A percentile compares a stretch with the other conserved stretches of the same genome.
phyloP scores from a whole-genome alignment of 2,329 filamentous ascomycete genomes.

The Diaporthe batatas region DNA sequence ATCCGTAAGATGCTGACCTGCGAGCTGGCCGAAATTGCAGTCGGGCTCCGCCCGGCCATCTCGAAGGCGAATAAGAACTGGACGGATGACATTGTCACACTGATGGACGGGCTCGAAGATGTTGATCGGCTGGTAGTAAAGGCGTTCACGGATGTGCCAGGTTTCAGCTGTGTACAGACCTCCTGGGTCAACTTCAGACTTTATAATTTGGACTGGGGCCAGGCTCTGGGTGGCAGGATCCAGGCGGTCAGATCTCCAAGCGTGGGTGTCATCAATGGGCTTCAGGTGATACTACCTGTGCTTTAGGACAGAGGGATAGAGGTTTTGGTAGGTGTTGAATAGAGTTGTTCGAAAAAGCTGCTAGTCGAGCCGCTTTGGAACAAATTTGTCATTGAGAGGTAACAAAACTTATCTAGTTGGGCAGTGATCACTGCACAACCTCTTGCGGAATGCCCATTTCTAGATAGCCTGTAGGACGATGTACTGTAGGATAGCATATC shows the following conservation, averaged over 20 bases:
- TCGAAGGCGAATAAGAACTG: slow-evolving; percentile 50
- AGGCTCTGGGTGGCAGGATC: neutral
- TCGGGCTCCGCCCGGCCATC: slow-evolving; percentile 51
- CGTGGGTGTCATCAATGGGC: neutral
- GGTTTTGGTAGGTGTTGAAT: slow-evolving; percentile 51
- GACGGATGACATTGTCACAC: slow-evolving; percentile 48
- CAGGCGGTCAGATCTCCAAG: neutral
- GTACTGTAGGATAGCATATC: neutral
- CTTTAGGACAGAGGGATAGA: neutral
- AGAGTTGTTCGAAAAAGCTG: slow-evolving; percentile 47
- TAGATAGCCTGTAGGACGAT: neutral
- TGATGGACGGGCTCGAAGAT: slow-evolving; percentile 51
- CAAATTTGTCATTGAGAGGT: slow-evolving; percentile 39
- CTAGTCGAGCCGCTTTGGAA: slow-evolving; percentile 49
- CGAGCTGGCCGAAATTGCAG: slow-evolving; percentile 51
- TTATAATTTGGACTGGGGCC: neutral
- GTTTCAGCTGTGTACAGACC: neutral
- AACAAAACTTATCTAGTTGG: neutral
- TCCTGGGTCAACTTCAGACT: slow-evolving; percentile 1
- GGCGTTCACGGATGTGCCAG: neutral
- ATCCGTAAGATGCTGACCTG: slow-evolving; percentile 50
- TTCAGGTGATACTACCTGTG: slow-evolving; percentile 1
- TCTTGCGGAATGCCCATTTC: neutral
- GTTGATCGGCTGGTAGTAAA: slow-evolving; percentile 51
- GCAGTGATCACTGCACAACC: neutral